phyloP scores from a whole-genome alignment of 306 rosid genomes.

The Adenanthera pavonina region DNA sequence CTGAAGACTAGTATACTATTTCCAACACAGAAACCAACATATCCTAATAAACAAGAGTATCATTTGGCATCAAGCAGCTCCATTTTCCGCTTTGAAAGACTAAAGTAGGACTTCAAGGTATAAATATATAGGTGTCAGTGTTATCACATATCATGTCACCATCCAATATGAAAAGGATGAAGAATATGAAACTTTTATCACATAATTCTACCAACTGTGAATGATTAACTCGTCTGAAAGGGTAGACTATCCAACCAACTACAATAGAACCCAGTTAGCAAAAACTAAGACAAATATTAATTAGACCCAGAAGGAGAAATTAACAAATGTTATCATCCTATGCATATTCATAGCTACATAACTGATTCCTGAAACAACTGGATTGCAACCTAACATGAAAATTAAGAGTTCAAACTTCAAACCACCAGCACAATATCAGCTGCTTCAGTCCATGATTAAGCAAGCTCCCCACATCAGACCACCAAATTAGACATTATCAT shows the following conservation, averaged over 20 bases:
- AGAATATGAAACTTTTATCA: not conserved
- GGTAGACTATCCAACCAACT: not conserved
- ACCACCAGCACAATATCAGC: conserved; percentile 14
- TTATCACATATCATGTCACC: not conserved
- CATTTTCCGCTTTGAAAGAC: too few relatives aligned
- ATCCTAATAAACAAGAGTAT: too few relatives aligned
- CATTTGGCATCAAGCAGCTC: too few relatives aligned
- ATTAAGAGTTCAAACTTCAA: conserved; percentile 19
- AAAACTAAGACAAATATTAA: not conserved
- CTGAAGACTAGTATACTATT: too few relatives aligned
- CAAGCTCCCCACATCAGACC: conserved; percentile 11
- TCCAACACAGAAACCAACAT: too few relatives aligned
- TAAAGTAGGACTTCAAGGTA: too few relatives aligned
- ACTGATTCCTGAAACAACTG: not conserved
- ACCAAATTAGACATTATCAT: conserved; percentile 19
- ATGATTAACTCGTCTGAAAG: not conserved
- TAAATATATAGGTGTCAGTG: not conserved
- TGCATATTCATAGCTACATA: not conserved
- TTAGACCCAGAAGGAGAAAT: not conserved
- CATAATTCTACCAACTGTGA: not conserved
- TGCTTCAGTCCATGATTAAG: conserved; percentile 1
- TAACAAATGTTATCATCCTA: not conserved
- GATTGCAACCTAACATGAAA: conserved; percentile 2
- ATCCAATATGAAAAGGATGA: not conserved
- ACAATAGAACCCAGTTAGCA: not conserved